Evolutionary conservation across 2,329 filamentous ascomycete species (phyloP), one percentile per base, ranked within the genome.

Genomic region (Mariannaea elegans): DNA sequence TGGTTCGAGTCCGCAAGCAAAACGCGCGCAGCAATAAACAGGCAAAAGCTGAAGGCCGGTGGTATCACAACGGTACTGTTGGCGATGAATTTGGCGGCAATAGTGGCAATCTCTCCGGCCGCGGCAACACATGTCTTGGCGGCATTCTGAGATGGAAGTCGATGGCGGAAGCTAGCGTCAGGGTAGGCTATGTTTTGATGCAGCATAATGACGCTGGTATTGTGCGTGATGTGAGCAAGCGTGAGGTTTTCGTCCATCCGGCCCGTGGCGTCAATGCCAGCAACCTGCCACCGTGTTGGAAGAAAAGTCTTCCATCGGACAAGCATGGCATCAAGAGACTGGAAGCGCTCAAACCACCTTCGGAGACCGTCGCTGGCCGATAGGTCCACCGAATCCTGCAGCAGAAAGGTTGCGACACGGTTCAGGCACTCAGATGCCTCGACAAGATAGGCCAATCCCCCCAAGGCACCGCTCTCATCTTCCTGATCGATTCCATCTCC

Each of bases 381-480:
- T 27, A 27, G 24, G 24, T 27, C 24, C 53, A 59, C 56, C 53
- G 56, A 16, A 59, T 49, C 1, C 52, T 78, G 77, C 1, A 80
- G 70, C 52, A 81, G 81, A 62, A 75, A 80, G 2, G 71, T 78
- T 2, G 72, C 78, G 1, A 81, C 77, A 0, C 74, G 70, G 55
- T 75, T 79, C 4, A 81, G 68, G 1, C 75, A 80, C 62, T 81
- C 79, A 0, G 78, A 80, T 1, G 78, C 78, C 56, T 81, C 78
- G 23, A 81, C 73, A 46, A 72, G 73, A 61, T 80, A 81, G 1
- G 78, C 78, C 58, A 80, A 80, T 0, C 75, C 56, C 4, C 56
- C 56, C 6, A 59, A 36, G 7, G 42, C 56, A 9, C 24, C 24
- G 7, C 48, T 53, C 56, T 53, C 53, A 29, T 59, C 56, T 1